Percentiles rank a stretch among this genome's conserved stretches.
phyloP scores from a whole-genome alignment of 306 rosid species.

The Casuarina equisetifolia region DNA sequence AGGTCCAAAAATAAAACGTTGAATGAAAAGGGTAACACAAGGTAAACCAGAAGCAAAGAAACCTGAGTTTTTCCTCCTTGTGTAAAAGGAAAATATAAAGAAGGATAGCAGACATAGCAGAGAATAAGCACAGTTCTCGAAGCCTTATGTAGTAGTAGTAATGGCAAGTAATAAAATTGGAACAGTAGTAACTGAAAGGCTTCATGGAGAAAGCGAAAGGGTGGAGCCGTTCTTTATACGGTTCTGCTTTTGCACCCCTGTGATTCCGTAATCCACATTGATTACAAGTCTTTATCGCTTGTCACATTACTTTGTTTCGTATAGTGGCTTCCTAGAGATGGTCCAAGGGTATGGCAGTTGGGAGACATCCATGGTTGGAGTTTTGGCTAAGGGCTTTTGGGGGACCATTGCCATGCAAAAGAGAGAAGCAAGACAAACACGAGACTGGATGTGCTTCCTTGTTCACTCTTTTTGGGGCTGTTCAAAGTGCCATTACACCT shows the following conservation, averaged over 20 bases:
- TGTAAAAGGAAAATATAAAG: conserved; percentile 63
- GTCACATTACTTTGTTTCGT: not conserved
- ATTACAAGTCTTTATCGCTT: not conserved
- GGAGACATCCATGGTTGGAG: conserved; percentile 22
- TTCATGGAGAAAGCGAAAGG: conserved; percentile 59
- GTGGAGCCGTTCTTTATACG: conserved; percentile 42
- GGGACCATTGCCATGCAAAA: conserved; percentile 54
- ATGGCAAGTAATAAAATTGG: conserved; percentile 49
- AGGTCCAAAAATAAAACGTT: conserved; percentile 37
- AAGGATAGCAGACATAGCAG: conserved; percentile 27
- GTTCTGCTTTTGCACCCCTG: conserved; percentile 26
- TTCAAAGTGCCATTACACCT: not conserved
- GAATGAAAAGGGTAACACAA: conserved; percentile 19
- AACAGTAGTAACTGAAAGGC: conserved; percentile 41
- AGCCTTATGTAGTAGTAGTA: conserved; percentile 55
- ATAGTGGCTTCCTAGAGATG: conserved; percentile 27
- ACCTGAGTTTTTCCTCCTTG: conserved; percentile 31
- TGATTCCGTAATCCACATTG: conserved; percentile 18
- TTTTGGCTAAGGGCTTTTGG: conserved; percentile 21
- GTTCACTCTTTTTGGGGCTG: conserved; percentile 16
- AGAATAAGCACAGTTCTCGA: conserved; percentile 62
- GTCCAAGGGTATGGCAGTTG: conserved; percentile 32
- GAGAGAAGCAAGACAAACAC: conserved; percentile 43
- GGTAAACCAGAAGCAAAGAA: conserved; percentile 40
- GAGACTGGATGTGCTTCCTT: conserved; percentile 26